Conservation (phyloP, 2,329 filamentous ascomycete genomes). For the Colletotrichum cereale region DNA sequence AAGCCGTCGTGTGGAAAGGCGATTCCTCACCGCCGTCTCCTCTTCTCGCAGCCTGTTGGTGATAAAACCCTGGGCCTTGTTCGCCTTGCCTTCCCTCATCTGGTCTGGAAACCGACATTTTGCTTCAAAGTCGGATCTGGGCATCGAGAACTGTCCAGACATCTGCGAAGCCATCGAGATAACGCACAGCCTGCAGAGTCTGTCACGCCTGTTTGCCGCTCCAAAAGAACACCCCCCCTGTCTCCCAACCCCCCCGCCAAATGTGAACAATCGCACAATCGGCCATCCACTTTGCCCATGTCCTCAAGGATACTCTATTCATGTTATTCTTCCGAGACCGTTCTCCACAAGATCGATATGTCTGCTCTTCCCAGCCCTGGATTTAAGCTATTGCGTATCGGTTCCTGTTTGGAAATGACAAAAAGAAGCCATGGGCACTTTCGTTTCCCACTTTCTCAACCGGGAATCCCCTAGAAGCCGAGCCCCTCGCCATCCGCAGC, state of each 20-base stretch:
- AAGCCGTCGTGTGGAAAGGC: background rate
- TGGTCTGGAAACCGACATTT: background rate
- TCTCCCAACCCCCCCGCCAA: slow-evolving; percentile 32
- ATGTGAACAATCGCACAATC: slow-evolving; percentile 21
- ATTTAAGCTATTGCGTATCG: slow-evolving; percentile 5
- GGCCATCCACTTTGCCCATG: background rate
- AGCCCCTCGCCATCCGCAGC: slow-evolving; percentile 30
- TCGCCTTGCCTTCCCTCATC: background rate
- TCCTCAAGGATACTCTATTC: background rate
- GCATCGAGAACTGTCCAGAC: background rate
- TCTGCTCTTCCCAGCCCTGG: slow-evolving; percentile 6
- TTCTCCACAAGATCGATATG: background rate
- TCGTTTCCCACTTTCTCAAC: slow-evolving; percentile 15
- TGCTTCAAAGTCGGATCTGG: background rate
- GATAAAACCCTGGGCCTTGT: background rate
- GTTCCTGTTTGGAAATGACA: background rate
- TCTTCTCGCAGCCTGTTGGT: slow-evolving; percentile 1
- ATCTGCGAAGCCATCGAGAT: background rate
- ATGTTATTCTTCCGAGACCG: background rate
- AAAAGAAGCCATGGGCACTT: slow-evolving; percentile 8
- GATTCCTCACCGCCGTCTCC: slow-evolving; percentile 10
- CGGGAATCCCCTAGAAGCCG: slow-evolving; percentile 13
- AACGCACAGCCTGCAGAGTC: background rate
- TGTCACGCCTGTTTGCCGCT: slow-evolving; percentile 3
- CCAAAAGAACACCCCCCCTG: background rate